Evolutionary conservation across 352 stramenopile genomes (phyloP), one percentile per base, ranked within the genome.

Genomic region (Globisporangium sylvaticum): DNA sequence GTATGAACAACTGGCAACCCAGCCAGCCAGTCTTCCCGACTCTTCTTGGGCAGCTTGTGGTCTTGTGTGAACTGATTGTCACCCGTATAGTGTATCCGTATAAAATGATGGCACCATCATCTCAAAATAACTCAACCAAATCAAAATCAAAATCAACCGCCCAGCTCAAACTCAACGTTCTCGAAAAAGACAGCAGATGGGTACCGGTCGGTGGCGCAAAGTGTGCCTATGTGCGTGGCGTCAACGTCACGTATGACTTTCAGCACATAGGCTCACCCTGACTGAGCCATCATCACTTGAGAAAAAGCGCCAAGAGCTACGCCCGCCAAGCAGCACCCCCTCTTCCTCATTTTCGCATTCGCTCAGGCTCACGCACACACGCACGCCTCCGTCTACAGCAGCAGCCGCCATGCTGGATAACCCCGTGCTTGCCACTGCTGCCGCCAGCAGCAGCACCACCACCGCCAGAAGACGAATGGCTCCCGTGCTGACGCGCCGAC

Each of bases 241-340:
- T 25, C 58, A 34, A 56, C 42, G 42, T 56, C 58, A 56, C 39
- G 27, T 9, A 31, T 27, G 52, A 58, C 25, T 58, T 58, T 58
- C 52, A 58, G 52, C 15, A 5, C 37, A 44, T 44, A 44, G 37
- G 37, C 37, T 18, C 37, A 44, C 37, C 18, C 34, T 44, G 37
- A 44, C 50, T 34, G 24, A 31, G 34, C 20, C 25, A 57, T 39
- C 54, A 42, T 37, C 27, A 44, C 24, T 59, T 44, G 54, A 22
- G 54, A 59, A 59, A 42, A 59, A 59, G 29, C 54, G n/a, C 27
- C 54, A 15, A 59, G 54, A 59, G 54, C 54, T 27, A 18, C 54
- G 27, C 14, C 20, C 18, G 4, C 15, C 53, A 58, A 58, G 27
- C 53, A 58, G 53, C 53, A 15, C 1, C 12, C 18, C 6, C 5